Conservation (phyloP, 306 rosid species). For the Mucuna pruriens region DNA sequence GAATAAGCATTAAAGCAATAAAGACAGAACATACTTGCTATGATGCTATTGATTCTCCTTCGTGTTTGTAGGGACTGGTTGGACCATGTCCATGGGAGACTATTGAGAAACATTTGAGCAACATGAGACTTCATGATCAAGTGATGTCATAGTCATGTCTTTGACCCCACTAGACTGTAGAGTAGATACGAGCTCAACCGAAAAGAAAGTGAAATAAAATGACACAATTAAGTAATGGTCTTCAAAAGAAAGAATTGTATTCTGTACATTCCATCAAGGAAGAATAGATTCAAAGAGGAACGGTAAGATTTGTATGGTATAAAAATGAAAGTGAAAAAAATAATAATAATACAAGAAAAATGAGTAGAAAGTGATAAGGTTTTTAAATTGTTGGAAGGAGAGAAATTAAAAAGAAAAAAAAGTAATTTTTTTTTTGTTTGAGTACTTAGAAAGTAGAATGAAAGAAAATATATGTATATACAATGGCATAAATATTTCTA, state of each 20-base stretch:
- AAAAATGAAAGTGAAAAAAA: no score
- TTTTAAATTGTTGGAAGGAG: no score
- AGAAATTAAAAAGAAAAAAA: no score
- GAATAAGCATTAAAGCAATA: not conserved
- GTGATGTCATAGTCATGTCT: not conserved
- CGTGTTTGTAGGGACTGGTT: not conserved
- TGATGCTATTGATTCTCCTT: not conserved
- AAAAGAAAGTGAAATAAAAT: slow-evolving; percentile 8
- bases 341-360: no score
- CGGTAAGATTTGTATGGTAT: no score
- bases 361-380: no score
- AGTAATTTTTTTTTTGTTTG: no score
- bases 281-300: slow-evolving; percentile 37
- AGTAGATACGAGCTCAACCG: slow-evolving; percentile 1
- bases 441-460: no score
- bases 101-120: not conserved
- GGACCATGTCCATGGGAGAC: not conserved
- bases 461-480: no score
- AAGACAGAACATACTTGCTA: slow-evolving; percentile 1
- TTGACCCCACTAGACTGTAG: not conserved
- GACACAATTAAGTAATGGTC: slow-evolving; percentile 41
- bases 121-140: not conserved
- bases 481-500: no score
- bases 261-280: slow-evolving; percentile 57
- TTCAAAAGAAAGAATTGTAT: slow-evolving; percentile 40